Evolutionary conservation across 208 protist genomes (phyloP).

Genomic region (Angomonas desouzai): DNA sequence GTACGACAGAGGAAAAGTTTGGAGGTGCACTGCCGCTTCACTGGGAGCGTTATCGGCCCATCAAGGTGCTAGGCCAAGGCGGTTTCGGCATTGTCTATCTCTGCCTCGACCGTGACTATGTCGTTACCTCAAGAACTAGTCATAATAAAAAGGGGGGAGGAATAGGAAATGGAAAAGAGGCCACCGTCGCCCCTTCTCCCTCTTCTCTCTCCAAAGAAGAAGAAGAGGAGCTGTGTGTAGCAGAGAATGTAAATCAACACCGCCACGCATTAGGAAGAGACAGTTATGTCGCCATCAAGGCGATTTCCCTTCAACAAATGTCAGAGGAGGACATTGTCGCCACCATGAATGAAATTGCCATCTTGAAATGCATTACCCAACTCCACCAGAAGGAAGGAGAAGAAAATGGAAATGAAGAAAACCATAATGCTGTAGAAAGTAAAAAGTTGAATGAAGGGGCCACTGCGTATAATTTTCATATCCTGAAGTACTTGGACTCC

Average conservation of each 20-base stretch:
- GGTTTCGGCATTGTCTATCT: conserved; percentile 58
- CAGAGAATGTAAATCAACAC: background rate
- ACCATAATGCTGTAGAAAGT: too few species aligned
- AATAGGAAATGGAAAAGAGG: too few species aligned
- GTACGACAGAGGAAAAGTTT: background rate
- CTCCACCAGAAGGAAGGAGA: background rate
- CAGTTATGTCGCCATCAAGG: conserved; percentile 47
- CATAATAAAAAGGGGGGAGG: too few species aligned
- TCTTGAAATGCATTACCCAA: conserved; percentile 55
- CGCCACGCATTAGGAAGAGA: background rate
- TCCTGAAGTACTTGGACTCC: conserved; percentile 67
- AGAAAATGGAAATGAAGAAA: too few species aligned
- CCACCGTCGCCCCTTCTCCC: too few species aligned
- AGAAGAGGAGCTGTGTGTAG: background rate
- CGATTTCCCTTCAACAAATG: conserved; percentile 28
- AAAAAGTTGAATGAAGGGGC: too few species aligned
- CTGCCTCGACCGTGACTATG: conserved; percentile 21
- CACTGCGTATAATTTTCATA: conserved; percentile 23
- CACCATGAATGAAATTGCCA: conserved; percentile 56
- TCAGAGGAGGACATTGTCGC: conserved; percentile 37
- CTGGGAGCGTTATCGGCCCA: conserved; percentile 34
- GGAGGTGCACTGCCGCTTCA: conserved; percentile 8
- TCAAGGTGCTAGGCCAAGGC: conserved; percentile 35
- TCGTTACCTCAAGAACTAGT: too few species aligned
- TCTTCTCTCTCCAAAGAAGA: too few species aligned